Conservation (phyloP, 495 filamentous ascomycete species). For the Aspergillus sclerotiicarbonarius region DNA sequence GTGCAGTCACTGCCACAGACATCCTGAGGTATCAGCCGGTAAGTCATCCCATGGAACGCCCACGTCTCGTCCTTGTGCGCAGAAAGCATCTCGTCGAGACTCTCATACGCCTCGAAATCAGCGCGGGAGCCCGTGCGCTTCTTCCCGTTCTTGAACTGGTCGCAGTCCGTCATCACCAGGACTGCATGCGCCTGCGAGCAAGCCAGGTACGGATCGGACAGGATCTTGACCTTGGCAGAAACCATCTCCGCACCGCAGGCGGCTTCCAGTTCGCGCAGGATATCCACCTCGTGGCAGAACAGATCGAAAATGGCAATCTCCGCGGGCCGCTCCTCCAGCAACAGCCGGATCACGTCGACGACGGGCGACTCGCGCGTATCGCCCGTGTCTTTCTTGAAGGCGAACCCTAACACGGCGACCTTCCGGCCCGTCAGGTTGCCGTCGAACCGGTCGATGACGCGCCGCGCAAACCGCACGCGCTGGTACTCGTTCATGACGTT, state of each 20-base stretch:
- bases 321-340: slow-evolving; percentile 60
- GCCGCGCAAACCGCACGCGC: slow-evolving; percentile 61
- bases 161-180: slow-evolving; percentile 38
- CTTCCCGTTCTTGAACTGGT: slow-evolving; percentile 28
- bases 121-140: neutral
- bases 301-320: slow-evolving; percentile 78
- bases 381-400: slow-evolving; percentile 80
- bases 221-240: slow-evolving; percentile 26
- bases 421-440: slow-evolving; percentile 70
- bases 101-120: slow-evolving; percentile 1
- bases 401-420: slow-evolving; percentile 70
- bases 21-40: slow-evolving; percentile 18
- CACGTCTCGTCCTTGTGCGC: slow-evolving; percentile 10
- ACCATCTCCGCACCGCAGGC: slow-evolving; percentile 7
- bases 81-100: neutral
- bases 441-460: slow-evolving; percentile 64
- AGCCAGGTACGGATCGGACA: slow-evolving; percentile 36
- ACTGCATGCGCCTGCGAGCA: slow-evolving; percentile 37
- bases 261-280: slow-evolving; percentile 36
- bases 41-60: slow-evolving; percentile 19
- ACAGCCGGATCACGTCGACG: slow-evolving; percentile 61
- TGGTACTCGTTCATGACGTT: slow-evolving; percentile 77
- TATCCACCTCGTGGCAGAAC: slow-evolving; percentile 50
- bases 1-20: slow-evolving; percentile 21
- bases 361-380: slow-evolving; percentile 75